These are phyloP conservation scores for Lyophyllum atratum DNA, from an alignment of 768 basidiomycete species.

Conservation along the genomic window DNA sequence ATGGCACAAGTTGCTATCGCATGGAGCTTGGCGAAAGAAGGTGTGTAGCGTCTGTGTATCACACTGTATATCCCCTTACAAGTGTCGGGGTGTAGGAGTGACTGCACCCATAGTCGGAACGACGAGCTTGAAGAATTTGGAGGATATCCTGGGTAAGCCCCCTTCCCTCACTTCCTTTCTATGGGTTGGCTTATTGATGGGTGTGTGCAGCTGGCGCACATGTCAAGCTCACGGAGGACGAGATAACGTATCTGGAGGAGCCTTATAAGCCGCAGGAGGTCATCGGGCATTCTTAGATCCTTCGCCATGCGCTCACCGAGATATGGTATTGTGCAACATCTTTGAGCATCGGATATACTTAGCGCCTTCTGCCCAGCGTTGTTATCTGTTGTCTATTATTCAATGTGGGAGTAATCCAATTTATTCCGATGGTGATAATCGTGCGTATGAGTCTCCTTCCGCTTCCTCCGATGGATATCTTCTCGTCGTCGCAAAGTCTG, in stretches of 20 bases:
- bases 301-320: too few relatives aligned
- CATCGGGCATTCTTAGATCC: constrained; percentile 38
- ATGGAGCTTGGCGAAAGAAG: not conserved
- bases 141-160: constrained; percentile 43
- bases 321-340: too few relatives aligned
- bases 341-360: too few relatives aligned
- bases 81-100: constrained; percentile 35
- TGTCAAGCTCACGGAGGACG: constrained; percentile 53
- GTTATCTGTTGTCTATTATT: too few relatives aligned
- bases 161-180: not conserved
- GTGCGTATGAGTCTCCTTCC: too few relatives aligned
- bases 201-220: constrained; percentile 38
- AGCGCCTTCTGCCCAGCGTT: too few relatives aligned
- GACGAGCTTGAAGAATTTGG: constrained; percentile 44
- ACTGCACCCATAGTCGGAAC: constrained; percentile 53
- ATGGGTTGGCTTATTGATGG: not conserved
- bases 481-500: too few relatives aligned
- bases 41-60: not conserved
- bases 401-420: too few relatives aligned
- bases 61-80: too few relatives aligned
- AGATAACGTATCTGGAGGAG: constrained; percentile 56
- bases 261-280: constrained; percentile 49
- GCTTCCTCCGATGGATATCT: too few relatives aligned
- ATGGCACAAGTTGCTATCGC: constrained; percentile 58
- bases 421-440: too few relatives aligned